phyloP scores from a whole-genome alignment of 202 grass and related monocot species.

The Carex arenaria region DNA sequence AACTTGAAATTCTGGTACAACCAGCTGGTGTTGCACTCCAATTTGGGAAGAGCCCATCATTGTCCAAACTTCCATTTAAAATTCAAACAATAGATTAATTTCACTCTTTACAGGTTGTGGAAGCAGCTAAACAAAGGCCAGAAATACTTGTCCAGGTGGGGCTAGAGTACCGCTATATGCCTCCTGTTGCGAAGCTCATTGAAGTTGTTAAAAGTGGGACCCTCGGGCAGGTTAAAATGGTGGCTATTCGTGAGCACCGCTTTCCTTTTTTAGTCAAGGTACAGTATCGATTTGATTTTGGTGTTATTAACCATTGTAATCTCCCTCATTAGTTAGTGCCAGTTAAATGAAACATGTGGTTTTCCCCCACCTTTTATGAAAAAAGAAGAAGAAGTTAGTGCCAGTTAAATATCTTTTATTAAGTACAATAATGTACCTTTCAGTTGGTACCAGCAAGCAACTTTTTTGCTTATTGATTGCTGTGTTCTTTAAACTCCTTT shows the following conservation, averaged over 20 bases:
- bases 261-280: conserved; percentile 99
- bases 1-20: neutral
- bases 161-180: conserved; percentile 96
- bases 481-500: neutral
- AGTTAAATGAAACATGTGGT: neutral
- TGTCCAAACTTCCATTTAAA: neutral
- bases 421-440: neutral
- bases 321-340: neutral
- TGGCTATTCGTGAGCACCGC: conserved; percentile 83
- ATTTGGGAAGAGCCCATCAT: neutral
- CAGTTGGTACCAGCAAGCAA: neutral
- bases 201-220: conserved; percentile 66
- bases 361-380: no score
- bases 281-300: neutral
- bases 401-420: neutral
- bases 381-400: neutral
- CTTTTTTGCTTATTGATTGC: neutral
- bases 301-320: neutral
- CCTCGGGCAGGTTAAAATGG: conserved; percentile 77
- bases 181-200: conserved; percentile 88
- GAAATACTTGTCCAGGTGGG: conserved; percentile 90
- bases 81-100: conserved; percentile 9
- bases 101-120: conserved; percentile 40
- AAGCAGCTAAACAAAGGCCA: conserved; percentile 57
- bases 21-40: neutral